These are phyloP conservation scores for Metarhizium robertsii DNA, from an alignment of 2,329 filamentous ascomycete genomes.

Conservation along the genomic window DNA sequence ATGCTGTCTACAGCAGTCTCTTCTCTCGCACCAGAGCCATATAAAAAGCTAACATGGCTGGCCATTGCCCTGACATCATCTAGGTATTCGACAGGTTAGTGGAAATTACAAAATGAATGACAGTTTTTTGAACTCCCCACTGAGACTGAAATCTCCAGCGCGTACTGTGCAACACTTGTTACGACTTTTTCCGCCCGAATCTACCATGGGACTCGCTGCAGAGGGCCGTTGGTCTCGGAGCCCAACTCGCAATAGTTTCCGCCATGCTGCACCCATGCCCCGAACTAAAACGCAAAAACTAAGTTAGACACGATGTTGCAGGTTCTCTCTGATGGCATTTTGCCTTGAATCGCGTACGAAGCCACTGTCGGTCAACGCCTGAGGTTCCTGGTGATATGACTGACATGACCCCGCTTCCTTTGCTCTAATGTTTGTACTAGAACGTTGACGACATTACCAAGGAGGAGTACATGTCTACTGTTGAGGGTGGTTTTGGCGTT, in stretches of 20 bases:
- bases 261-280: slow-evolving; percentile 3
- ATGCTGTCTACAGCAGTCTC: slow-evolving; percentile 96
- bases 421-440: slow-evolving; percentile 1
- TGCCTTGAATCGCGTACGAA: not conserved
- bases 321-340: slow-evolving; percentile 1
- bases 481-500: not conserved
- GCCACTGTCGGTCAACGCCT: slow-evolving; percentile 3
- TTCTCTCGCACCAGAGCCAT: slow-evolving; percentile 81
- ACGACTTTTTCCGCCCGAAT: not conserved
- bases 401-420: not conserved
- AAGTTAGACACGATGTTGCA: slow-evolving; percentile 9
- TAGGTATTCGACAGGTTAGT: slow-evolving; percentile 38
- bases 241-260: not conserved
- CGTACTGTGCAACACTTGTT: not conserved
- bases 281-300: slow-evolving; percentile 5
- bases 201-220: not conserved
- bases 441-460: slow-evolving; percentile 3
- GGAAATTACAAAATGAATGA: slow-evolving; percentile 10
- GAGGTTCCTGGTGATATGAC: slow-evolving; percentile 4
- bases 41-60: slow-evolving; percentile 48
- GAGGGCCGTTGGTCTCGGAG: not conserved
- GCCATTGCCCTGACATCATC: slow-evolving; percentile 28
- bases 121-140: not conserved
- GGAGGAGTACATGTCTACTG: not conserved
- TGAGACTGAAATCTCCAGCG: slow-evolving; percentile 2